Conservation (phyloP, 805 yeast species). For the Kazachstania africana region DNA sequence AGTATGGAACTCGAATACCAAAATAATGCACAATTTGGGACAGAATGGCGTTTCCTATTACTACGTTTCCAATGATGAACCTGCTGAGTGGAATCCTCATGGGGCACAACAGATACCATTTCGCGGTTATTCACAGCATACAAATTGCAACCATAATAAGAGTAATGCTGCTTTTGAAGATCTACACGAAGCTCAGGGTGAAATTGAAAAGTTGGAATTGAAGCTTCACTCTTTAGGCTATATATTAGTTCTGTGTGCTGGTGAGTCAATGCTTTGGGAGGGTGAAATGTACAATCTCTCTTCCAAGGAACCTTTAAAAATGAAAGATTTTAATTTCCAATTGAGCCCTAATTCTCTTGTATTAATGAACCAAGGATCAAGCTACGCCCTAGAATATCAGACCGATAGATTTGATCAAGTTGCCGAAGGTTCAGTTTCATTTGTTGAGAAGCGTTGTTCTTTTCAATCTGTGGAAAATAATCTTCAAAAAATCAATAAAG, state of each 20-base stretch:
- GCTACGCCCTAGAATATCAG: constrained; percentile 41
- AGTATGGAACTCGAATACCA: constrained; percentile 9
- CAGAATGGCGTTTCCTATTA: too few species aligned
- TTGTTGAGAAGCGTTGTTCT: constrained; percentile 58
- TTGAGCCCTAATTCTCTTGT: constrained; percentile 11
- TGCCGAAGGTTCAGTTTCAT: constrained; percentile 44
- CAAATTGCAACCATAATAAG: not conserved
- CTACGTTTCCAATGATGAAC: constrained; percentile 4
- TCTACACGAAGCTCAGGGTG: constrained; percentile 23
- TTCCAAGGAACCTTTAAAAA: constrained; percentile 14
- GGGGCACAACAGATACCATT: not conserved
- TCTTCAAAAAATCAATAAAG: constrained; percentile 49
- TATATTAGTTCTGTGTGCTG: constrained; percentile 61
- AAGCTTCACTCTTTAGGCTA: constrained; percentile 38
- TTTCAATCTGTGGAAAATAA: constrained; percentile 63
- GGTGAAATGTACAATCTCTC: constrained; percentile 55
- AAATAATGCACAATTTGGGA: too few species aligned
- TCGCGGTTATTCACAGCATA: too few species aligned
- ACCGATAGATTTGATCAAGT: constrained; percentile 45
- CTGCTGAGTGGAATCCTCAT: not conserved
- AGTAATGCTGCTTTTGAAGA: constrained; percentile 13
- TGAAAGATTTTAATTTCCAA: constrained; percentile 14
- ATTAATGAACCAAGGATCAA: constrained; percentile 44
- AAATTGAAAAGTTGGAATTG: constrained; percentile 16
- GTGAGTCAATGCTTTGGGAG: constrained; percentile 84